phyloP scores from a whole-genome alignment of 495 filamentous ascomycete genomes.

The Penicillium atrosanguineum region DNA sequence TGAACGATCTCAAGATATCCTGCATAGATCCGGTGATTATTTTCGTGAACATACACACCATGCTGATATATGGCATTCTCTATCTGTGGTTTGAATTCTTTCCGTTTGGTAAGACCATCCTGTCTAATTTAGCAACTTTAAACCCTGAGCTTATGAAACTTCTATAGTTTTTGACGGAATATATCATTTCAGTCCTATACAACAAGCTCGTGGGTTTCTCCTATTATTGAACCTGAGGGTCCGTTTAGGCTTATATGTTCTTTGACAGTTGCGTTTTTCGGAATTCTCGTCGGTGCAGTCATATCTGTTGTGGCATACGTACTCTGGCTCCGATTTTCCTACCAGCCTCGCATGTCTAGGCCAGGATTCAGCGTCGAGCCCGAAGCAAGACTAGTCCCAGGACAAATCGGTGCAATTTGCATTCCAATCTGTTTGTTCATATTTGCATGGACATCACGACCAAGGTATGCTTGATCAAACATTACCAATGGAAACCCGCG shows the following conservation, averaged over 20 bases:
- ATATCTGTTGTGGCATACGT: conserved; percentile 8
- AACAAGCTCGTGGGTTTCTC: conserved; percentile 12
- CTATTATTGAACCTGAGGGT: neutral
- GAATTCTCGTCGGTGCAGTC: conserved; percentile 9
- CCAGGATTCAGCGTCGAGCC: conserved; percentile 4
- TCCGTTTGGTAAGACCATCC: conserved; percentile 9
- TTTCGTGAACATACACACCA: conserved; percentile 16
- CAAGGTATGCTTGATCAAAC: conserved; percentile 4
- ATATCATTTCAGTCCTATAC: conserved; percentile 10
- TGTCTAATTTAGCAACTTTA: too few species aligned
- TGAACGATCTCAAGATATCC: conserved; percentile 7
- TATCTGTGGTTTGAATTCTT: conserved; percentile 19
- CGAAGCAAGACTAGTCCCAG: conserved; percentile 4
- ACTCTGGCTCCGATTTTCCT: conserved; percentile 8
- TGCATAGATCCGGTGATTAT: conserved; percentile 17
- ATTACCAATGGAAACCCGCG: neutral
- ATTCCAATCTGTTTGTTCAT: conserved; percentile 14
- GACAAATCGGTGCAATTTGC: conserved; percentile 9
- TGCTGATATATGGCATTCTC: conserved; percentile 13
- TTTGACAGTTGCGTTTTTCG: conserved; percentile 11
- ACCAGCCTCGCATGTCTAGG: conserved; percentile 5
- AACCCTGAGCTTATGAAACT: neutral
- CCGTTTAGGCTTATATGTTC: conserved; percentile 1
- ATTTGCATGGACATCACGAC: conserved; percentile 12
- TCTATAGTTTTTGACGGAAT: conserved; percentile 13